Evolutionary conservation across 495 filamentous ascomycete genomes (phyloP).

Genomic region (Penicillium soppii): DNA sequence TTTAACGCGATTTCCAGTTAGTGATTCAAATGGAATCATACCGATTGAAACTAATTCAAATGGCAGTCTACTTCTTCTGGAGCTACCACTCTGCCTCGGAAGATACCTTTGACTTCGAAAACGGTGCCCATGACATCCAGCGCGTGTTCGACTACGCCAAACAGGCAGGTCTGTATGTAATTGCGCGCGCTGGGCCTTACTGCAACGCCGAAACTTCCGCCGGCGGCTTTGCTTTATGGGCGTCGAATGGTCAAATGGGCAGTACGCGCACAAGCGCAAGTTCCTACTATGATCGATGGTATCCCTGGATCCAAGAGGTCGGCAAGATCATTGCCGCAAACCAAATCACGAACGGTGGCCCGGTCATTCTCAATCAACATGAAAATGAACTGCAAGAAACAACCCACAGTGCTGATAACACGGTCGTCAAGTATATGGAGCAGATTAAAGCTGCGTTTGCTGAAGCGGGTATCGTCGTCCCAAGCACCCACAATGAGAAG

Average conservation of each 20-base stretch:
- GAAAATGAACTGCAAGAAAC: slow-evolving; percentile 55
- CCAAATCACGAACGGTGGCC: slow-evolving; percentile 52
- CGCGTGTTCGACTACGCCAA: slow-evolving; percentile 56
- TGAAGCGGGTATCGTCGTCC: slow-evolving; percentile 51
- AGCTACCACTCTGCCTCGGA: slow-evolving; percentile 52
- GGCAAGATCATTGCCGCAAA: slow-evolving; percentile 49
- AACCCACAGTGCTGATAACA: slow-evolving; percentile 32
- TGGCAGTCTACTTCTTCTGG: slow-evolving; percentile 55
- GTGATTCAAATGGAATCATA: slow-evolving; percentile 3
- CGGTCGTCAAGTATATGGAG: slow-evolving; percentile 51
- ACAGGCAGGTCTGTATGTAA: slow-evolving; percentile 56
- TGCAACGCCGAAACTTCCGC: slow-evolving; percentile 53
- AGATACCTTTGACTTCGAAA: slow-evolving; percentile 54
- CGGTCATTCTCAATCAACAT: slow-evolving; percentile 52
- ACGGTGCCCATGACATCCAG: slow-evolving; percentile 53
- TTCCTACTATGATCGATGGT: slow-evolving; percentile 42
- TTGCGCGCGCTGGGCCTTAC: slow-evolving; percentile 59
- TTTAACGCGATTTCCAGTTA: slow-evolving; percentile 49
- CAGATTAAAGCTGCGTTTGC: slow-evolving; percentile 46
- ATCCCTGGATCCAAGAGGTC: slow-evolving; percentile 44
- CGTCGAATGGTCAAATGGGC: slow-evolving; percentile 51
- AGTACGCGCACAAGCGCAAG: slow-evolving; percentile 38
- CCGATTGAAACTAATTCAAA: not conserved
- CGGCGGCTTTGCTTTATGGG: slow-evolving; percentile 53
- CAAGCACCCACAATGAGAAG: slow-evolving; percentile 54